Evolutionary conservation across 148 eudicot genomes (phyloP), one percentile per base, ranked within the genome.

Genomic region (Chenopodium quinoa): DNA sequence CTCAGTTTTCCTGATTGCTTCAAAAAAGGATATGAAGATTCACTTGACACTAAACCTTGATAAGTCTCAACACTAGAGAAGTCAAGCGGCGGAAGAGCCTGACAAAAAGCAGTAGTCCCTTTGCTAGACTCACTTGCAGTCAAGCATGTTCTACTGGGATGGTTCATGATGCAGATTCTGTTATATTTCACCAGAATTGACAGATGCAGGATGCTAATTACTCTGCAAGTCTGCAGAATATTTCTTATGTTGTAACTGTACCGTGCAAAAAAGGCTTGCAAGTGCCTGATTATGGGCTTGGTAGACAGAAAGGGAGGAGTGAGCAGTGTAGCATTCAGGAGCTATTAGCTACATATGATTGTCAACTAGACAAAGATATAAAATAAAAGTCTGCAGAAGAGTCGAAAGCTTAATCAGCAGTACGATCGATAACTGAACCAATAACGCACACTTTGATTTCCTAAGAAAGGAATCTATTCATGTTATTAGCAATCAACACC

Each of bases 11-110:
- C 83, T 12, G 81, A 16, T 54, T 72, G 78, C 67, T 80, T 80
- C 1, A 73, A 73, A 56, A 67, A 85, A 25, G 85, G 79, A 76
- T 50, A 79, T 47, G 85, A 66, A 70, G 85, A 80, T 25, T 82
- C 78, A n/a, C 60, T 75, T 19, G 77, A 79, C 40, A 73, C 71
- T 29, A 85, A 71, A 73, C 73, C 77, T 76, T 77, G 81, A 62
- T 77, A 77, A 14, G 72, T 70, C 75, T 67, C 84, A 60, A 69
- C 44, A 40, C 73, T 71, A 22, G 81, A 73, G 27, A 73, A 64
- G 40, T 73, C 73, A 27, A 63, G 23, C 17, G 83, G 68, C 40
- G 83, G 68, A 46, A 73, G 64, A 13, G 78, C 44, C 22, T 68
- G 37, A 71, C 83, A 65, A 56, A 32, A 66, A 25, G 78, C 70